phyloP scores from a whole-genome alignment of 2,329 filamentous ascomycete genomes.

The Gaeumannomyces tritici region DNA sequence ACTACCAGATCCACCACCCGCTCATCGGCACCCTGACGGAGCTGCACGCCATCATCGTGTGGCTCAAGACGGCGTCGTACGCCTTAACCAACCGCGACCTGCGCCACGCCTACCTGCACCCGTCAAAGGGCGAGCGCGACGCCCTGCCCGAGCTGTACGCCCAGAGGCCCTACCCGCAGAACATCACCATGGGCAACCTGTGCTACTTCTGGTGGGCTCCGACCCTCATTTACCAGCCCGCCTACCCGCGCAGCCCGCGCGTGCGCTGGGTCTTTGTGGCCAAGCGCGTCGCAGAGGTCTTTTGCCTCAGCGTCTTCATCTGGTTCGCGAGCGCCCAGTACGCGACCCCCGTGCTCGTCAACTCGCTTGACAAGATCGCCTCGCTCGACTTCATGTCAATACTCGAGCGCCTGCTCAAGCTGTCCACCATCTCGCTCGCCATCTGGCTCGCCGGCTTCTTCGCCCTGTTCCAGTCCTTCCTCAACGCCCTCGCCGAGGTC shows the following conservation, averaged over 20 bases:
- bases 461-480: conserved; percentile 82
- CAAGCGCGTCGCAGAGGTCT: conserved; percentile 71
- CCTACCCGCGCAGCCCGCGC: conserved; percentile 74
- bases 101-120: conserved; percentile 80
- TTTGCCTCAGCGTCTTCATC: conserved; percentile 75
- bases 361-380: conserved; percentile 81
- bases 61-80: conserved; percentile 93
- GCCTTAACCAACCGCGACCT: conserved; percentile 95
- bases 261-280: conserved; percentile 83
- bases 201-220: conserved; percentile 98
- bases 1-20: conserved; percentile 85
- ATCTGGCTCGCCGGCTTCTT: conserved; percentile 99
- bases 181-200: conserved; percentile 81
- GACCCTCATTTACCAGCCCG: conserved; percentile 91
- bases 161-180: conserved; percentile 76
- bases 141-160: conserved; percentile 74
- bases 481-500: conserved; percentile 87
- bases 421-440: conserved; percentile 88
- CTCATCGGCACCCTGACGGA: conserved; percentile 87
- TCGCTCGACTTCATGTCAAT: conserved; percentile 74
- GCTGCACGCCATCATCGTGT: conserved; percentile 87
- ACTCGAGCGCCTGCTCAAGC: conserved; percentile 81
- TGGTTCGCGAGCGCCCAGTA: conserved; percentile 96
- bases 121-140: conserved; percentile 54
- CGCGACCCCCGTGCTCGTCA: conserved; percentile 77